Conservation (phyloP, 2,329 filamentous ascomycete genomes). For the Aspergillus uvarum region DNA sequence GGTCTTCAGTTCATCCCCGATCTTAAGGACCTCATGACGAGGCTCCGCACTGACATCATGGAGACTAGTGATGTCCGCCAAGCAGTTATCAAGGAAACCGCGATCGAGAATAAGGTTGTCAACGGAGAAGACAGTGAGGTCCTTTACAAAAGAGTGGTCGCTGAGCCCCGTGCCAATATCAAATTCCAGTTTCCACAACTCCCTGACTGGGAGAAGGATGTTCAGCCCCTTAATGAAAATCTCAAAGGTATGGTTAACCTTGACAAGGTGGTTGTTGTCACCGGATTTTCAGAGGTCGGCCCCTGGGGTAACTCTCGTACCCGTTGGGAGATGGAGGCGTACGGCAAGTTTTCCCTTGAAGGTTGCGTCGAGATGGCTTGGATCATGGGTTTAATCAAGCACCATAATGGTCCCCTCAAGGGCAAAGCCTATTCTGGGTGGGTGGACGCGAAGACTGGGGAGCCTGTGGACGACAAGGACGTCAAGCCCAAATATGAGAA, state of each 20-base stretch:
- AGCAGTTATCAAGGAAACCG: constrained; percentile 91
- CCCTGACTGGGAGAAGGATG: constrained; percentile 86
- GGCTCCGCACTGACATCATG: constrained; percentile 89
- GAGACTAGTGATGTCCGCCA: constrained; percentile 91
- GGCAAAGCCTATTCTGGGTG: constrained; percentile 93
- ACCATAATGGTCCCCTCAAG: constrained; percentile 94
- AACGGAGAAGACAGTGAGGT: constrained; percentile 91
- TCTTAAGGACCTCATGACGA: constrained; percentile 90
- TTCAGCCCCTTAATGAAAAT: constrained; percentile 81
- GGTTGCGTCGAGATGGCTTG: constrained; percentile 99
- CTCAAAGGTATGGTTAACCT: constrained; percentile 98
- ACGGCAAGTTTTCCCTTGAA: constrained; percentile 94
- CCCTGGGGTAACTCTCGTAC: constrained; percentile 99
- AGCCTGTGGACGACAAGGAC: constrained; percentile 97
- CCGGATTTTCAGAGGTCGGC: constrained; percentile 78
- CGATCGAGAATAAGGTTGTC: constrained; percentile 95
- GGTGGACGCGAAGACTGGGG: constrained; percentile 92
- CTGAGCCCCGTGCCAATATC: constrained; percentile 94
- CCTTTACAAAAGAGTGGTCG: constrained; percentile 89
- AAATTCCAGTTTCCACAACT: constrained; percentile 93
- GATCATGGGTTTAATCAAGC: constrained; percentile 99
- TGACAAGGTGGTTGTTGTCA: constrained; percentile 96
- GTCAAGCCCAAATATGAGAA: constrained; percentile 98
- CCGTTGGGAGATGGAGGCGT: constrained; percentile 98
- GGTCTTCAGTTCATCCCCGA: constrained; percentile 97